Base-by-base conservation (phyloP, 2,329 filamentous ascomycete species). In the Thelonectria blattea region DNA sequence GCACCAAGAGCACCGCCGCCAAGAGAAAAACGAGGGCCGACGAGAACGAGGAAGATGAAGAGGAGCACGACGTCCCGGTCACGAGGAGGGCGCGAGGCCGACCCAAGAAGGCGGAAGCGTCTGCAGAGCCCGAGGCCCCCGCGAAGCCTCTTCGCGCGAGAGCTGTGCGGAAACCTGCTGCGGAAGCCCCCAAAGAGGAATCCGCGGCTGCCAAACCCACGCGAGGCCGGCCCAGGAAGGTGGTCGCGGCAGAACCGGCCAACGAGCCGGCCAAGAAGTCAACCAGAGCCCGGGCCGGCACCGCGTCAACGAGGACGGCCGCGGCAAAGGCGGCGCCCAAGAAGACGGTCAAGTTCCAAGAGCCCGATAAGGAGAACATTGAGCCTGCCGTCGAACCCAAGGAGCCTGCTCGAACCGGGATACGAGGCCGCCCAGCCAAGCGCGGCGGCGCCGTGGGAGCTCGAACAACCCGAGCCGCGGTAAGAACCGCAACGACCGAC, bases 321-420 rank as follows among this genome's bases (percentile, higher is more conserved):
- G 71, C 74, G 37, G 52, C 65, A 63, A 84, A 79, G 73, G 73
- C 83, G 17, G 73, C 79, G 43, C 34, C 46, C 34, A 88, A 85
- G 77, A 89, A 88, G 77, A 81, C 79, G 3, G 86, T 89, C 68
- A 87, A 83, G 59, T 89, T 89, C 71, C 81, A 88, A 70, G 85
- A 86, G 66, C 83, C 84, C 3, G 86, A 88, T 71, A 89, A 89
- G 74, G 87, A 89, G 71, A 89, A 89, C 64, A 74, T 86, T 39
- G 72, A 79, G 18, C 84, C 83, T 14, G 66, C 73, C 3, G 55
- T 72, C 20, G 78, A 75, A 57, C 63, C 70, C 27, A 81, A 81
- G 69, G 70, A 74, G 49, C 62, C 74, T 46, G 63, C 70, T 34
- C 53, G 74, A 12, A 63, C 70, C 11, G 78, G 80, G 24, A 72